Base-by-base conservation (phyloP, 1,284 basidiomycete genomes). In the Rhodotorula sp. region DNA sequence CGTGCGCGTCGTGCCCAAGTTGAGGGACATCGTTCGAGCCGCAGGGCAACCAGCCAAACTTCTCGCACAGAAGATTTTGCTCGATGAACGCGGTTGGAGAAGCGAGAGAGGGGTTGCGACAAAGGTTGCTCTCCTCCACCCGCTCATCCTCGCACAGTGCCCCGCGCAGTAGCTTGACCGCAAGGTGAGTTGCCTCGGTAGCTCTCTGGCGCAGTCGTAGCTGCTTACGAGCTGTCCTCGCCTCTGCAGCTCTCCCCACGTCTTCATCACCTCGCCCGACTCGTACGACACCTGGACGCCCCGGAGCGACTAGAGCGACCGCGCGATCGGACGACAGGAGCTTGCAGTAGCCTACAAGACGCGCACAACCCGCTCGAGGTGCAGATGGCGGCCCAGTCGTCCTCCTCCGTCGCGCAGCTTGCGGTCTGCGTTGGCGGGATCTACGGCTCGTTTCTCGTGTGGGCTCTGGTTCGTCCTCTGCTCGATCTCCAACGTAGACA, bases 371-470 rank as follows among this genome's bases (percentile, higher is more conserved):
- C 0, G 50, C 10, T 10, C 25, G 22, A 36, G 25, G 12, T 27
- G 13, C 13, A 36, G 8, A 57, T 58, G 44, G n/a, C 66, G 29
- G n/a, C 64, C 4, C 37, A 39, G 8, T 51, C 61, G 50, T 36
- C 46, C 37, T 36, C 46, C 37, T 34, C 61, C 36, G 46, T 68
- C n/a, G 51, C 60, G 0, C 69, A 76, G 19, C 64, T 78, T n/a
- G 67, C 61, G 21, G 41, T 77, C 36, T 77, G 73, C 53, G 78
- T 74, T 2, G 74, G 69, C 21, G 78, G 78, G 15, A 79, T 79
- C 68, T 79, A 79, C 56, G 71, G 44, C 27, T 75, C 74, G 21
- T 79, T 79, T 67, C 62, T 79, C 25, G 71, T 77, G 2, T 79
- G 78, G 78, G 78, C 78, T 21, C 56, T 79, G 41, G 71, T 79